Percentiles rank a stretch among this genome's conserved stretches.
These are phyloP conservation scores for Aspergillus carbonarius DNA, from an alignment of 2,329 filamentous ascomycete genomes.

Conservation along the genomic window DNA sequence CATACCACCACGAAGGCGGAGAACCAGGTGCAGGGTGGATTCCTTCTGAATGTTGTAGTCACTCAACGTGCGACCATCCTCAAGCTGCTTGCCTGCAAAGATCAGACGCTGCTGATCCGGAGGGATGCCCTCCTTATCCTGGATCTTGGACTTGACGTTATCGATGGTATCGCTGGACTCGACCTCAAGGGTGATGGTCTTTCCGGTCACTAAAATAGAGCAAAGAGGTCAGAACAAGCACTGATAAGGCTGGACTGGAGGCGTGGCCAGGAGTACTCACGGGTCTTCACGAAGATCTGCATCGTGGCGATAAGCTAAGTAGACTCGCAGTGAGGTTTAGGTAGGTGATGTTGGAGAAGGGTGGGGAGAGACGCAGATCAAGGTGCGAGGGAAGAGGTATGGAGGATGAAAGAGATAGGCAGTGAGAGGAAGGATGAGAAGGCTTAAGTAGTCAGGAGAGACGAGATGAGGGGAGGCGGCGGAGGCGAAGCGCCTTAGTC, in stretches of 20 bases:
- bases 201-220: conserved; percentile 56
- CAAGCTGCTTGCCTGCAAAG: conserved; percentile 59
- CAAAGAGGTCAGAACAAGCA: conserved; percentile 33
- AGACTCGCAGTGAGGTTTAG: conserved; percentile 15
- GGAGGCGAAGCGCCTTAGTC: conserved; percentile 31
- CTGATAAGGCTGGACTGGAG: conserved; percentile 21
- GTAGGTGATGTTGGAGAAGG: conserved; percentile 10
- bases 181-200: conserved; percentile 54
- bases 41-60: conserved; percentile 60
- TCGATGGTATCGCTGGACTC: conserved; percentile 52
- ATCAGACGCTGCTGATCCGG: conserved; percentile 60
- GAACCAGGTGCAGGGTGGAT: conserved; percentile 71
- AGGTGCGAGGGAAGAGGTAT: conserved; percentile 25
- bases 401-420: conserved; percentile 19
- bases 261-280: conserved; percentile 57
- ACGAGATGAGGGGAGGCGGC: conserved; percentile 26
- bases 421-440: conserved; percentile 19
- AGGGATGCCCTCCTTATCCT: conserved; percentile 61
- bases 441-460: conserved; percentile 14
- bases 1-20: conserved; percentile 67
- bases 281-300: conserved; percentile 99
- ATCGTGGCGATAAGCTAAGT: conserved; percentile 53
- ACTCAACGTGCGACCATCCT: conserved; percentile 56
- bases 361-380: conserved; percentile 11
- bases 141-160: conserved; percentile 60